Evolutionary conservation across 176 grass and related monocot genomes (phyloP).

Genomic region (Oryza coarctata): DNA sequence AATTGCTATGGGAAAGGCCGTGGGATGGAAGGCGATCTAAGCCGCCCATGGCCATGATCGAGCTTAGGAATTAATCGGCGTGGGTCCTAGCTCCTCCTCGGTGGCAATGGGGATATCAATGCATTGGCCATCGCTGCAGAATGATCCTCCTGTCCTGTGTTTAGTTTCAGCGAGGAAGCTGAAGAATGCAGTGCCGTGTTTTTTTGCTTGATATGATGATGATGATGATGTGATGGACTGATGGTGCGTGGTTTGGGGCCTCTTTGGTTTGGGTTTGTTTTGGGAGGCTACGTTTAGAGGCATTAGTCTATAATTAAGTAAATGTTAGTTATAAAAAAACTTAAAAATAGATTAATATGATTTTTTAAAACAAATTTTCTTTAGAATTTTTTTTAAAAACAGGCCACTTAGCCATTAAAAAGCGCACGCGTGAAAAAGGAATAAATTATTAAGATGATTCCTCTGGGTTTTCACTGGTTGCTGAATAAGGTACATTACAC

Average conservation of each 20-base stretch:
- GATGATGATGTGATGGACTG: background rate
- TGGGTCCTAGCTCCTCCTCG: too few species aligned
- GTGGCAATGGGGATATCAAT: background rate
- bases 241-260: background rate
- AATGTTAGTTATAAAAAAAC: too few species aligned
- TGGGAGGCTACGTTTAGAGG: too few species aligned
- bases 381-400: too few species aligned
- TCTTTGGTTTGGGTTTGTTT: background rate
- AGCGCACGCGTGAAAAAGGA: too few species aligned
- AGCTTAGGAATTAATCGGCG: background rate
- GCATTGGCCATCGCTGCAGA: background rate
- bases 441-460: too few species aligned
- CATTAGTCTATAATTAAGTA: too few species aligned
- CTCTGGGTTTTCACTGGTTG: too few species aligned
- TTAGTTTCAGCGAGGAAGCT: background rate
- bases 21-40: background rate
- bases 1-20: background rate
- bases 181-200: background rate
- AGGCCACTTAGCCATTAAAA: too few species aligned
- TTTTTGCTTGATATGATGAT: background rate
- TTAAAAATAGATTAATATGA: too few species aligned
- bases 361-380: too few species aligned
- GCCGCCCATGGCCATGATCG: background rate
- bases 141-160: background rate
- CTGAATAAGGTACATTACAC: too few species aligned